phyloP scores from a whole-genome alignment of 352 stramenopile genomes.

The Phytopythium mirpurense region DNA sequence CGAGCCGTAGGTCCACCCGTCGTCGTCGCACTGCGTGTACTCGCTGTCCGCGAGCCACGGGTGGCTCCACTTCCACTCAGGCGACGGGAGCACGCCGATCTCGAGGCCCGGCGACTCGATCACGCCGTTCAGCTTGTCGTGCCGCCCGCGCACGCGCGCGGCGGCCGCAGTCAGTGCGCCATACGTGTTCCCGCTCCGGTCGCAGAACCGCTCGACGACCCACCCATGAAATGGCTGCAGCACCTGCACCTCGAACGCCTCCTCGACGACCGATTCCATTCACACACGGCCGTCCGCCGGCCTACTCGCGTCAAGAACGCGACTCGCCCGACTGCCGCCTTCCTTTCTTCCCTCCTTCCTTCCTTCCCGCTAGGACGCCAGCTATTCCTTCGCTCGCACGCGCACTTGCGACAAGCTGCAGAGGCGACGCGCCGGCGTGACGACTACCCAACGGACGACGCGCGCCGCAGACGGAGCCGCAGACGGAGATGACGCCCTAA shows the following conservation, averaged over 20 bases:
- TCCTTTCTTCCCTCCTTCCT: too few species aligned
- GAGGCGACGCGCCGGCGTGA: neutral
- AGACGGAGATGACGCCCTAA: too few species aligned
- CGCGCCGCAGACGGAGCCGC: neutral
- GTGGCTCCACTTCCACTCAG: conserved; percentile 83
- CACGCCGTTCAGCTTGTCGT: conserved; percentile 51
- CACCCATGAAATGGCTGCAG: conserved; percentile 81
- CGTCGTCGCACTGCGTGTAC: conserved; percentile 80
- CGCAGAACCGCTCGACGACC: conserved; percentile 74
- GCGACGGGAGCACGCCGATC: conserved; percentile 53
- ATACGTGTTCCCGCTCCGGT: conserved; percentile 74
- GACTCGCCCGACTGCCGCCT: neutral
- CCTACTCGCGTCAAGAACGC: neutral
- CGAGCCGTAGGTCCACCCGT: conserved; percentile 84
- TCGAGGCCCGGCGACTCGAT: conserved; percentile 31
- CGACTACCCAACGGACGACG: conserved; percentile 1
- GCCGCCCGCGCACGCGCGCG: conserved; percentile 26
- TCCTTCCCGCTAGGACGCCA: neutral
- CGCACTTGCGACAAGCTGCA: neutral
- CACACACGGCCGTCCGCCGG: too few species aligned
- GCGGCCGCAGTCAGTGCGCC: conserved; percentile 45
- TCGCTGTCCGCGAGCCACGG: conserved; percentile 65
- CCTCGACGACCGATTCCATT: conserved; percentile 73
- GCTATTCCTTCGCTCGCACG: neutral
- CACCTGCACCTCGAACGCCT: conserved; percentile 82